These are phyloP conservation scores for Reutealis trisperma DNA, from an alignment of 345 rosid species.

Conservation along the genomic window DNA sequence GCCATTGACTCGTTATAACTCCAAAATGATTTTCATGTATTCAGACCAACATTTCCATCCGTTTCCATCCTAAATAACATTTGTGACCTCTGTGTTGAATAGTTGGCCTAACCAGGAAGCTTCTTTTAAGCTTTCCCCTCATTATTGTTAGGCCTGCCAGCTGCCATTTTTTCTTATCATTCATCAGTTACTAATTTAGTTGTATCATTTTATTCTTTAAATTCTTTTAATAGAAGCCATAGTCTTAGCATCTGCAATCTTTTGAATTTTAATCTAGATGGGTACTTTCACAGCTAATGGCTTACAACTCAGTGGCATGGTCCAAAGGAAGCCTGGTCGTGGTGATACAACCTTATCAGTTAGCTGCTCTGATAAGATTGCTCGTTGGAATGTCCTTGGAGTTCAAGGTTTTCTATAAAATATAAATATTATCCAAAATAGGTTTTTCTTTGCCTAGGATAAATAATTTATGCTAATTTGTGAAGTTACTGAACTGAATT, in stretches of 20 bases:
- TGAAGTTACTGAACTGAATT: not conserved
- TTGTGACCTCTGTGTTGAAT: not conserved
- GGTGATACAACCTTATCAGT: slow-evolving; percentile 88
- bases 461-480: not conserved
- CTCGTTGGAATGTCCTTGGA: slow-evolving; percentile 91
- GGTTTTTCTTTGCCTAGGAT: not conserved
- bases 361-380: slow-evolving; percentile 89
- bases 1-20: too few relatives aligned
- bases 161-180: not conserved
- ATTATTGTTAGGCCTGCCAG: too few relatives aligned
- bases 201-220: not conserved
- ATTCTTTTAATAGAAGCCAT: not conserved
- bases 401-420: slow-evolving; percentile 65
- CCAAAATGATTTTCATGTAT: too few relatives aligned
- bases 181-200: not conserved
- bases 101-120: not conserved
- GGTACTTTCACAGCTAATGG: slow-evolving; percentile 41
- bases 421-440: not conserved
- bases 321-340: slow-evolving; percentile 95
- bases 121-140: too few relatives aligned
- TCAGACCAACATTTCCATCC: too few relatives aligned
- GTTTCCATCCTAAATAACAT: too few relatives aligned
- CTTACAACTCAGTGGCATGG: slow-evolving; percentile 44
- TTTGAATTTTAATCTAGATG: slow-evolving; percentile 14
- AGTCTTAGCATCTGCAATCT: slow-evolving; percentile 3